Evolutionary conservation across 495 filamentous ascomycete genomes (phyloP), one percentile per base, ranked within the genome.

Genomic region (Pyrenula massariospora): DNA sequence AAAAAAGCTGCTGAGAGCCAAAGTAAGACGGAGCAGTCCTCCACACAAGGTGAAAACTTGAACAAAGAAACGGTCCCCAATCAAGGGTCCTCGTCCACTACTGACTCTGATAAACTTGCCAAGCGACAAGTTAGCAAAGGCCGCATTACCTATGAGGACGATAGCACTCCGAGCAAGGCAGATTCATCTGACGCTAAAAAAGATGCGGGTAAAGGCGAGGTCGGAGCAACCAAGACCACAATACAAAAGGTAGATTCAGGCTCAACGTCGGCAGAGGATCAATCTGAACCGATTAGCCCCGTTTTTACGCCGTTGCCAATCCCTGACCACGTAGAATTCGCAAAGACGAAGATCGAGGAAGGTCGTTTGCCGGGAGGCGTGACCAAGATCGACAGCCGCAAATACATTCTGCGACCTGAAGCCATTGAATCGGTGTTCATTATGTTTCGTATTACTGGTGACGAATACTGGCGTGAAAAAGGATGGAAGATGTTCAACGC

Each of bases 341-440:
- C 87, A 25, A 65, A 67, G n/a, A 59, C 69, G 10, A 74, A 73
- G 21, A 82, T 92, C 57, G 54, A 73, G 58, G 72, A 76, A n/a
- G 81, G 87, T 48, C 71, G 76, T 15, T 67, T 94, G 10, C 85
- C 86, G 1, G 68, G 76, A 1, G 91, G 91, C 10, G 82, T 90
- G 62, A 72, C 75, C 2, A 69, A 66, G 20, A 79, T 95, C 54
- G 68, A 63, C 8, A 73, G 71, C 36, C 71, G 72, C 23, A 75
- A 79, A 49, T 96, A 96, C 65, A 85, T 92, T 56, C 79, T 96
- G 56, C 91, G 89, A 50, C 91, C 91, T 50, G 91, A 96, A 74
- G 91, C 91, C 2, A 95, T 96, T 60, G 91, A 96, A 67, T 94
- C 88, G 1, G 89, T 96, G 12, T 96, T 89, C 78, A 91, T 94